A percentile compares a stretch with the other conserved stretches of the same genome.
Conservation (phyloP, 257 asterid species). For the Solanum paucissectum region DNA sequence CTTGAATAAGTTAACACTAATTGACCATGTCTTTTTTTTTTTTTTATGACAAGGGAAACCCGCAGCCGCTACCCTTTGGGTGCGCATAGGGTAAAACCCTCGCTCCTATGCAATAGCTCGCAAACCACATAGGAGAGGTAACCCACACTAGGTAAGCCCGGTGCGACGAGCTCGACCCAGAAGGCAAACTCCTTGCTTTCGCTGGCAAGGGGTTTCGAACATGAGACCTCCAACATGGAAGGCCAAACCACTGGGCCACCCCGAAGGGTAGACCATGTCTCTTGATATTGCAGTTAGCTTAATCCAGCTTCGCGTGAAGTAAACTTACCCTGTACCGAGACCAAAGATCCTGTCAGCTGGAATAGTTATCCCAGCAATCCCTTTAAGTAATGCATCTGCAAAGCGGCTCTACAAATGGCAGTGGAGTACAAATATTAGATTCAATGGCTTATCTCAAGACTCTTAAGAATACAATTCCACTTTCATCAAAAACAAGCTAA, state of each 20-base stretch:
- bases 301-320: not conserved
- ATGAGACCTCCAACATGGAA: too few relatives aligned
- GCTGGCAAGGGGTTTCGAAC: too few relatives aligned
- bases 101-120: too few relatives aligned
- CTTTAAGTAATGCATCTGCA: conserved; percentile 76
- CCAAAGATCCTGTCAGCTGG: conserved; percentile 82
- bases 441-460: not conserved
- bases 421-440: not conserved
- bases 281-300: not conserved
- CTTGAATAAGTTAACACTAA: not conserved
- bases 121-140: too few relatives aligned
- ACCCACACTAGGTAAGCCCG: too few relatives aligned
- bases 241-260: too few relatives aligned
- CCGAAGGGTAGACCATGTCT: not conserved
- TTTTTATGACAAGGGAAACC: too few relatives aligned
- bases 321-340: conserved; percentile 75
- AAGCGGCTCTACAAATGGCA: conserved; percentile 53
- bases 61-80: too few relatives aligned
- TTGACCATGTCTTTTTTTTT: not conserved
- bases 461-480: not conserved
- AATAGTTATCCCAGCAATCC: conserved; percentile 72
- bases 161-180: too few relatives aligned
- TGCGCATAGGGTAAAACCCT: too few relatives aligned
- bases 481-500: not conserved
- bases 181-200: too few relatives aligned